phyloP scores from a whole-genome alignment of 176 grass and related monocot genomes.

The Leersia perrieri region DNA sequence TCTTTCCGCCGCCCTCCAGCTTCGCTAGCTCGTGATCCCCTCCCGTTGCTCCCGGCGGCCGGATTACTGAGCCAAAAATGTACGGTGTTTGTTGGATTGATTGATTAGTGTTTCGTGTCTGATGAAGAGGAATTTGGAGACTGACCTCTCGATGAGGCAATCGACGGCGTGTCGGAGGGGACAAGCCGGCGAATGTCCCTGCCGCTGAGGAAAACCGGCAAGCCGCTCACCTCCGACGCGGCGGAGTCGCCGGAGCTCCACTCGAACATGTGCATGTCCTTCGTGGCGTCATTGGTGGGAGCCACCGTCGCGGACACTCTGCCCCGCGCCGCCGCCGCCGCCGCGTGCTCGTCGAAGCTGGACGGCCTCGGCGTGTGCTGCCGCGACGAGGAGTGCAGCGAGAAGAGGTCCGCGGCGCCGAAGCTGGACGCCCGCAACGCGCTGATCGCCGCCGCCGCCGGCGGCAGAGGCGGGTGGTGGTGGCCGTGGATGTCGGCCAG shows the following conservation, averaged over 20 bases:
- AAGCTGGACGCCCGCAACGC: constrained; percentile 56
- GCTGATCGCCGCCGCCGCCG: background rate
- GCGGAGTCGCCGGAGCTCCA: constrained; percentile 68
- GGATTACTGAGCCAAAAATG: background rate
- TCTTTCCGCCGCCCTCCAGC: constrained; percentile 50
- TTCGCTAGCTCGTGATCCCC: constrained; percentile 47
- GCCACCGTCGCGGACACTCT: constrained; percentile 36
- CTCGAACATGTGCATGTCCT: constrained; percentile 64
- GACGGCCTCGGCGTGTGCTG: constrained; percentile 48
- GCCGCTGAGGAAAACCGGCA: constrained; percentile 58
- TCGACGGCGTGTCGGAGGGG: constrained; percentile 34
- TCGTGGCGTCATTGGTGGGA: constrained; percentile 42
- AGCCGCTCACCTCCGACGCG: constrained; percentile 54
- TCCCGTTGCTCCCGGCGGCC: background rate
- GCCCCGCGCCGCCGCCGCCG: background rate
- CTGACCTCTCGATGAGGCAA: constrained; percentile 41
- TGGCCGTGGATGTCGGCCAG: constrained; percentile 51
- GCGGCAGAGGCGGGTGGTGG: no score
- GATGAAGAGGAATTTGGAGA: background rate
- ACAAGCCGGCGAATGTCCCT: constrained; percentile 56
- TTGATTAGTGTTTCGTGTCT: background rate
- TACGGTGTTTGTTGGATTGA: background rate
- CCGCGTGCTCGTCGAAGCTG: constrained; percentile 33
- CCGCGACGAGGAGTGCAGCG: constrained; percentile 57
- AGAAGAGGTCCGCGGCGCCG: constrained; percentile 71